phyloP scores from a whole-genome alignment of 257 asterid genomes.

The Capsicum baccatum region DNA sequence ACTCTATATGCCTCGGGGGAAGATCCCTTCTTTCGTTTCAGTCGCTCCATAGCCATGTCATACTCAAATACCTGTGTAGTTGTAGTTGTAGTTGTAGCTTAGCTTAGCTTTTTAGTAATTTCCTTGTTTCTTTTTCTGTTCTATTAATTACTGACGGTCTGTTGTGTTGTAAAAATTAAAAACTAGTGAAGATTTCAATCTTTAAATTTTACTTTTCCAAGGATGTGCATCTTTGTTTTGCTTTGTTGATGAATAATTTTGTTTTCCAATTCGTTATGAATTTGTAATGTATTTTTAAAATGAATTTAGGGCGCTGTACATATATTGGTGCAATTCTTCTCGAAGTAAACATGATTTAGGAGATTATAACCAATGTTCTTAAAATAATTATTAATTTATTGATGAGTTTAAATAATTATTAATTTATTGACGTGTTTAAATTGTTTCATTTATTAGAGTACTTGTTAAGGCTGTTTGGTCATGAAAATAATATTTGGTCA shows the following conservation, averaged over 20 bases:
- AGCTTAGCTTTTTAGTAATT: background rate
- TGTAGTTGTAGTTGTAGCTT: background rate
- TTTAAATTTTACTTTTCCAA: conserved; percentile 18
- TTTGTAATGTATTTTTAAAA: background rate
- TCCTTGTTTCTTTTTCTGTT: background rate
- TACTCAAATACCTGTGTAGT: conserved; percentile 23
- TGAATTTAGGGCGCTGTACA: background rate
- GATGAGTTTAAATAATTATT: background rate
- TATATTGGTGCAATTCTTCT: background rate
- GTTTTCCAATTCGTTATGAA: background rate
- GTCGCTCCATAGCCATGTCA: background rate
- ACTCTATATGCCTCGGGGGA: conserved; percentile 11
- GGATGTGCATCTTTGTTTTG: conserved; percentile 26
- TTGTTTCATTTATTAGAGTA: too few relatives aligned
- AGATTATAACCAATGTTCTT: background rate
- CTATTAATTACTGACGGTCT: background rate
- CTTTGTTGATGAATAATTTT: background rate
- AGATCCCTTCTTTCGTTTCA: background rate
- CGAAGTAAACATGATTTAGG: background rate
- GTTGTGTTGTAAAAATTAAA: conserved; percentile 21
- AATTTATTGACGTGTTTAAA: background rate
- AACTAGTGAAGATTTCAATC: conserved; percentile 23
- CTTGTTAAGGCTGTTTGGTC: too few relatives aligned
- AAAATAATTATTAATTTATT: too few relatives aligned
- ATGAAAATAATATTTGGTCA: too few relatives aligned